Conservation (phyloP, 2,329 filamentous ascomycete genomes). For the Pyricularia sp. region DNA sequence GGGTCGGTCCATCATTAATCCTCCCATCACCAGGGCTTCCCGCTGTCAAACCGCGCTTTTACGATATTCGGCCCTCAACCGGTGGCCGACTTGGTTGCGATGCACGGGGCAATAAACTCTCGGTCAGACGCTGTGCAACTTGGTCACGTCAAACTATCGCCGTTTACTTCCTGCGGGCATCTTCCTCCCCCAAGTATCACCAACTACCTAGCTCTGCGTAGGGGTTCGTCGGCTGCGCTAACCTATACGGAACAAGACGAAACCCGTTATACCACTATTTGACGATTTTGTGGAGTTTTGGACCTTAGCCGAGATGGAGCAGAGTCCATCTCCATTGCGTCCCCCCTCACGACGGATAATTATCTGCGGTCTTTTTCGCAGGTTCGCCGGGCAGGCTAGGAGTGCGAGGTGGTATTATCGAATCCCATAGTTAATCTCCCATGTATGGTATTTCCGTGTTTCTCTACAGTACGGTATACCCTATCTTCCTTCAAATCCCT, state of each 20-base stretch:
- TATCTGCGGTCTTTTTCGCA: not conserved
- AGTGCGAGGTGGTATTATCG: not conserved
- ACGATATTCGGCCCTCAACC: not conserved
- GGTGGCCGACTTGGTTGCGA: not conserved
- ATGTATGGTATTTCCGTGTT: not conserved
- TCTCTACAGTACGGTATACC: not conserved
- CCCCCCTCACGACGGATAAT: not conserved
- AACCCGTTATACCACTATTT: not conserved
- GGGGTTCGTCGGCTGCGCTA: not conserved
- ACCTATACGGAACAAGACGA: not conserved
- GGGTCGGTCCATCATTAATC: not conserved
- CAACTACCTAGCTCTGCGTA: not conserved
- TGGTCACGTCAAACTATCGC: not conserved
- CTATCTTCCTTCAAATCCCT: not conserved
- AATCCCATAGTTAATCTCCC: not conserved
- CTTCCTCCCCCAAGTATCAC: not conserved
- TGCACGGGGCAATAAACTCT: not conserved
- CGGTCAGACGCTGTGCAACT: not conserved
- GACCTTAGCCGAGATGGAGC: not conserved
- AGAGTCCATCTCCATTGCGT: not conserved
- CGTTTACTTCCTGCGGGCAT: not conserved
- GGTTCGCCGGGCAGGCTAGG: not conserved
- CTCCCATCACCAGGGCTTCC: not conserved
- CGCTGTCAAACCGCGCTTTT: not conserved
- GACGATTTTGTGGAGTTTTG: not conserved